These are phyloP conservation scores for Aspergillus nanangensis DNA, from an alignment of 495 filamentous ascomycete species.

Conservation along the genomic window DNA sequence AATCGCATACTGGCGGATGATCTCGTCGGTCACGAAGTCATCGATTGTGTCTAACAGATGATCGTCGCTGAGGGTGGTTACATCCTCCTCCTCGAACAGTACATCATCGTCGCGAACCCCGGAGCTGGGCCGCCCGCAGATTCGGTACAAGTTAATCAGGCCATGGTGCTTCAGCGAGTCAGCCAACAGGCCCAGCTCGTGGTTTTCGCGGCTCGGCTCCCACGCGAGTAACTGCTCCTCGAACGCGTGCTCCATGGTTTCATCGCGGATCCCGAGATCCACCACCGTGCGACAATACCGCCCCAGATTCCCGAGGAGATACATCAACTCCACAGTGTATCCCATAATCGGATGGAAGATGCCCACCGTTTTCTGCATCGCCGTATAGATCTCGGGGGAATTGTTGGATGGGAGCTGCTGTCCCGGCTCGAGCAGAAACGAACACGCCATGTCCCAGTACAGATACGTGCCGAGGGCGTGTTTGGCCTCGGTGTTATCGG, in stretches of 20 bases:
- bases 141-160: conserved; percentile 12
- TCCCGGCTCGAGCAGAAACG: conserved; percentile 9
- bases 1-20: conserved; percentile 10
- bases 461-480: conserved; percentile 13
- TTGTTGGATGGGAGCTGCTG: conserved; percentile 5
- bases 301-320: conserved; percentile 11
- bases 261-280: conserved; percentile 5
- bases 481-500: conserved; percentile 3
- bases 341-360: conserved; percentile 13
- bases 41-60: no score
- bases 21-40: conserved; percentile 5
- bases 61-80: no score
- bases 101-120: no score
- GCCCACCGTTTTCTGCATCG: conserved; percentile 10
- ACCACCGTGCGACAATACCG: conserved; percentile 11
- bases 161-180: conserved; percentile 14
- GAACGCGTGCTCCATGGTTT: conserved; percentile 7
- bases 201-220: conserved; percentile 8
- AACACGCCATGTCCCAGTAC: conserved; percentile 15
- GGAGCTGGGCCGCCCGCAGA: conserved; percentile 1
- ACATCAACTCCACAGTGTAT: conserved; percentile 6
- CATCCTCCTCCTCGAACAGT: no score
- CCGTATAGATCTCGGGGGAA: conserved; percentile 5
- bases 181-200: conserved; percentile 7
- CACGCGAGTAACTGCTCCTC: conserved; percentile 9